Base-by-base conservation (phyloP, 2,329 filamentous ascomycete species). In the Cladosporium sp. region DNA sequence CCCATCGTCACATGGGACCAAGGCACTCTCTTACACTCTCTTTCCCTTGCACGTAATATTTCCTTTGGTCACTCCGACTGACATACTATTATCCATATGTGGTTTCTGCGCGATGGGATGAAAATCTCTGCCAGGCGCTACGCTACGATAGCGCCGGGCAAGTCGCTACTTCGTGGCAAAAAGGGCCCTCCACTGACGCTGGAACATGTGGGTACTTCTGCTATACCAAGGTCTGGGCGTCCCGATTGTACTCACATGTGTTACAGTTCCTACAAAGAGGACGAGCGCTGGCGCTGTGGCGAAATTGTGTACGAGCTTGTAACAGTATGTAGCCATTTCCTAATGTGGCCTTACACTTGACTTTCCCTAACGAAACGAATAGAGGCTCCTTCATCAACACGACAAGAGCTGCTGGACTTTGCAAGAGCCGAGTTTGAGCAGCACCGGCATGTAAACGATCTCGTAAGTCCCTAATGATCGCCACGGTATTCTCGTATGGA, bases 341-440 rank as follows among this genome's bases (percentile, higher is more conserved):
- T 22, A 8, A 30, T 6, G 5, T 37, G 6, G 17, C 25, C 19
- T 30, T 1, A 54, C 28, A 19, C 25, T 19, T 14, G 12, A 7
- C 43, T 38, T 30, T 51, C n/a, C n/a, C 42, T 59, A 36, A 66
- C 19, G 17, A 50, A 15, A 3, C 3, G 3, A 34, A n/a, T 51
- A 74, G 73, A 69, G 51, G 70, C 72, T 2, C 64, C 68, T 5
- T 70, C 71, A 4, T 63, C 69, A 2, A 75, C 73, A 5, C 67
- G 72, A 30, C 60, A 65, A 40, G 80, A 82, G 55, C 76, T 82
- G 73, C 70, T 72, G 36, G 67, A 72, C n/a, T 81, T 78, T 63
- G 80, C 79, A 5, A 69, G 78, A 43, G 70, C 70, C 11, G 80
- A 81, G 59, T 81, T 82, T 59, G 77, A 80, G 64, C 72, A 76